phyloP scores from a whole-genome alignment of 495 filamentous ascomycete genomes.

The Lindgomyces ingoldianus region DNA sequence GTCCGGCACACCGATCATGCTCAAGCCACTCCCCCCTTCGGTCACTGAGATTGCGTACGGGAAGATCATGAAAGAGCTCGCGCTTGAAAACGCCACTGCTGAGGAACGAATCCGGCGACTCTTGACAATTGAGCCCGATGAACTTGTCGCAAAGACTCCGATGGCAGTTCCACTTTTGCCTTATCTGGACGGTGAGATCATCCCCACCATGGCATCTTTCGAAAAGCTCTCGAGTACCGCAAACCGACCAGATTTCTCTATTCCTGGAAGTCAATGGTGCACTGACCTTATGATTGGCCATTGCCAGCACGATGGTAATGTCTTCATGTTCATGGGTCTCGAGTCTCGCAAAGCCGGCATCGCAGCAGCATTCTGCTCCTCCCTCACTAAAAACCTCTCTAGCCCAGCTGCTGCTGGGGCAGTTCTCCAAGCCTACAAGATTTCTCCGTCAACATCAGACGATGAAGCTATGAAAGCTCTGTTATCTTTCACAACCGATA shows the following conservation, averaged over 20 bases:
- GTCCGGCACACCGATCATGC: slow-evolving; percentile 46
- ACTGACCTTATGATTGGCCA: slow-evolving; percentile 50
- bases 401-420: slow-evolving; percentile 32
- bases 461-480: slow-evolving; percentile 42
- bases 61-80: slow-evolving; percentile 44
- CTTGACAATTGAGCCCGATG: slow-evolving; percentile 41
- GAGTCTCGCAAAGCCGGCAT: slow-evolving; percentile 39
- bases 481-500: slow-evolving; percentile 48
- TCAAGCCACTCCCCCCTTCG: slow-evolving; percentile 40
- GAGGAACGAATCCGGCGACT: slow-evolving; percentile 45
- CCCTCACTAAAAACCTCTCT: slow-evolving; percentile 35
- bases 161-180: slow-evolving; percentile 36
- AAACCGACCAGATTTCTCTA: slow-evolving; percentile 18
- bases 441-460: slow-evolving; percentile 41
- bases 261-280: slow-evolving; percentile 38
- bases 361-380: slow-evolving; percentile 42
- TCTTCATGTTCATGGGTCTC: slow-evolving; percentile 36
- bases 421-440: slow-evolving; percentile 44
- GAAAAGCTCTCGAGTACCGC: slow-evolving; percentile 25
- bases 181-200: slow-evolving; percentile 47
- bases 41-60: slow-evolving; percentile 48
- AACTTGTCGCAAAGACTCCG: slow-evolving; percentile 42
- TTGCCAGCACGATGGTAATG: slow-evolving; percentile 46
- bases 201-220: slow-evolving; percentile 39
- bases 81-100: slow-evolving; percentile 38